Evolutionary conservation across 2,329 filamentous ascomycete genomes (phyloP).

Genomic region (Exserohilum rostratum): DNA sequence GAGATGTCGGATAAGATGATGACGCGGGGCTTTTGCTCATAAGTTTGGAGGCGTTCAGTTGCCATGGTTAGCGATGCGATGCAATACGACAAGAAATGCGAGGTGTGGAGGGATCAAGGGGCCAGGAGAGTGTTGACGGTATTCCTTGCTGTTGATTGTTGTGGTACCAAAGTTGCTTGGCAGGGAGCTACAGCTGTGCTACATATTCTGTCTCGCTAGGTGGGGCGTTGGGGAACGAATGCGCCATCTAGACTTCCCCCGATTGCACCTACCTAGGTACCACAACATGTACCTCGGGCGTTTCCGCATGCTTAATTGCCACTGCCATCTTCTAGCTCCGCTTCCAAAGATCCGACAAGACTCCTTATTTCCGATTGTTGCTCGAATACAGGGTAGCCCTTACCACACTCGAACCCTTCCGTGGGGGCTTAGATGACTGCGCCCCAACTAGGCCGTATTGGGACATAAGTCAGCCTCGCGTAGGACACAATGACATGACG

Average conservation of each 20-base stretch:
- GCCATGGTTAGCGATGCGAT: slow-evolving; percentile 26
- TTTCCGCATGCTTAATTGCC: not conserved
- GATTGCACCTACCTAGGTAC: slow-evolving; percentile 19
- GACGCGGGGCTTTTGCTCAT: slow-evolving; percentile 46
- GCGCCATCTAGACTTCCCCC: slow-evolving; percentile 16
- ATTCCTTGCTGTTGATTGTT: slow-evolving; percentile 10
- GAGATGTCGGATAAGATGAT: slow-evolving; percentile 51
- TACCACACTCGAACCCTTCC: not conserved
- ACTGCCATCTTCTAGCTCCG: not conserved
- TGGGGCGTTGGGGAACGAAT: slow-evolving; percentile 23
- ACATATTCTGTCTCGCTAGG: slow-evolving; percentile 16
- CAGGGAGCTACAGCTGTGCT: not conserved
- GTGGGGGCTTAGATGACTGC: slow-evolving; percentile 4
- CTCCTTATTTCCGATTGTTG: not conserved
- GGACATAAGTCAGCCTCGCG: slow-evolving; percentile 6
- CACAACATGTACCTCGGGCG: not conserved
- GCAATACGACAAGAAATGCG: not conserved
- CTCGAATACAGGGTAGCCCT: not conserved
- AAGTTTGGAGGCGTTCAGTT: slow-evolving; percentile 33
- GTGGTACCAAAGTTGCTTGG: slow-evolving; percentile 26
- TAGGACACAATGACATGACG: slow-evolving; percentile 9
- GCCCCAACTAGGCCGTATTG: slow-evolving; percentile 9
- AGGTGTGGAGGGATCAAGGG: no score
- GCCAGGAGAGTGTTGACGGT: slow-evolving; percentile 7
- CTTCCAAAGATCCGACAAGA: no score